Evolutionary conservation across 2,329 filamentous ascomycete genomes (phyloP).

Genomic region (Knufia petricola): DNA sequence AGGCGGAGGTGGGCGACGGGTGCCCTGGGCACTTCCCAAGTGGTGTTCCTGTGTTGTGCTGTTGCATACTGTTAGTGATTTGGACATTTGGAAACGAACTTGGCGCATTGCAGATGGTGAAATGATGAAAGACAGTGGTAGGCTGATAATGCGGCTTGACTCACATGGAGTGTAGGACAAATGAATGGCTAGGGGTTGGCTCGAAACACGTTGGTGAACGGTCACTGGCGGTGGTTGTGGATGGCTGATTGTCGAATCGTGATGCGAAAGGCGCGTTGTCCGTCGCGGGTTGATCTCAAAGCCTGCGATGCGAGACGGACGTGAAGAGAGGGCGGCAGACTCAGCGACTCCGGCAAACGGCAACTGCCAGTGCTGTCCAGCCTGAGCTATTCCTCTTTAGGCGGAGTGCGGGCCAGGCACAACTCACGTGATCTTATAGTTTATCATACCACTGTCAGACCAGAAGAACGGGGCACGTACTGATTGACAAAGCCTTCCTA

Average conservation of each 20-base stretch:
- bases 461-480: no score
- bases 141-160: constrained; percentile 7
- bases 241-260: not conserved
- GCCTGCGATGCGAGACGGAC: not conserved
- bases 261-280: constrained; percentile 4
- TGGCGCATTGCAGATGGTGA: constrained; percentile 22
- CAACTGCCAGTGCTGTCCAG: no score
- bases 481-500: no score
- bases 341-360: no score
- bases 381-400: no score
- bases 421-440: no score
- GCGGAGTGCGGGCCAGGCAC: no score
- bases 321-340: no score
- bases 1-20: constrained; percentile 8
- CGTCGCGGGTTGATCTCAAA: constrained; percentile 1
- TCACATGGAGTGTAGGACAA: constrained; percentile 9
- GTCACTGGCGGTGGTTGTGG: not conserved
- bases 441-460: no score
- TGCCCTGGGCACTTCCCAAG: constrained; percentile 11
- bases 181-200: constrained; percentile 8
- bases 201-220: constrained; percentile 5
- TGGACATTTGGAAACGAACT: constrained; percentile 24
- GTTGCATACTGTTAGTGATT: constrained; percentile 26
- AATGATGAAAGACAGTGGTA: not conserved
- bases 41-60: not conserved